Evolutionary conservation across 1,284 basidiomycete species (phyloP).

Genomic region (Mrakiaceae sp.): DNA sequence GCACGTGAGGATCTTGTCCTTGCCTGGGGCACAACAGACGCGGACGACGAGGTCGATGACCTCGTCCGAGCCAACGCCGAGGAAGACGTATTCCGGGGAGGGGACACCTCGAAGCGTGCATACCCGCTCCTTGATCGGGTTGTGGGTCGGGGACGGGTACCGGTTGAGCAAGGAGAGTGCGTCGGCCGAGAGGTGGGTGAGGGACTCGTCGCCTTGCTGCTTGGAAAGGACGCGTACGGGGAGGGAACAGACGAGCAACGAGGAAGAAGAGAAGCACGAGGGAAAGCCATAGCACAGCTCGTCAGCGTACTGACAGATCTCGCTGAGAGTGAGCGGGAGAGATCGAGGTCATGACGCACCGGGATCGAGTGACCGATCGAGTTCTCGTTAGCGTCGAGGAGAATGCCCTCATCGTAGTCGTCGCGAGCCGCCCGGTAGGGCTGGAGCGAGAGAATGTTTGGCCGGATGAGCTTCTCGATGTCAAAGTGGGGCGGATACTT

Average conservation of each 20-base stretch:
- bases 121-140: slow-evolving; percentile 65
- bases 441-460: slow-evolving; percentile 82
- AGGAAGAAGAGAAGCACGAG: neutral
- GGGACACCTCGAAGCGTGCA: slow-evolving; percentile 59
- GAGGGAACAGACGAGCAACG: neutral
- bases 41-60: slow-evolving; percentile 91
- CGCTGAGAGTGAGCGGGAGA: neutral
- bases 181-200: slow-evolving; percentile 27
- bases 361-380: slow-evolving; percentile 78
- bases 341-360: slow-evolving; percentile 3
- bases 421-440: slow-evolving; percentile 96
- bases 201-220: slow-evolving; percentile 20
- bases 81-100: slow-evolving; percentile 62
- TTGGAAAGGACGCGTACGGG: neutral
- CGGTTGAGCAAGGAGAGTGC: slow-evolving; percentile 34
- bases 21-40: slow-evolving; percentile 68
- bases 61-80: slow-evolving; percentile 96
- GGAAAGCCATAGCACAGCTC: neutral
- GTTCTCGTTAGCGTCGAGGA: slow-evolving; percentile 99
- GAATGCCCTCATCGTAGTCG: slow-evolving; percentile 83
- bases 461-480: slow-evolving; percentile 72
- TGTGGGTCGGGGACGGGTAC: slow-evolving; percentile 39
- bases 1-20: slow-evolving; percentile 70
- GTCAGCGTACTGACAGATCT: neutral
- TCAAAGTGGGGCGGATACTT: slow-evolving; percentile 54